Evolutionary conservation across 495 filamentous ascomycete species (phyloP).

Genomic region (Hypoxylon intermedium): DNA sequence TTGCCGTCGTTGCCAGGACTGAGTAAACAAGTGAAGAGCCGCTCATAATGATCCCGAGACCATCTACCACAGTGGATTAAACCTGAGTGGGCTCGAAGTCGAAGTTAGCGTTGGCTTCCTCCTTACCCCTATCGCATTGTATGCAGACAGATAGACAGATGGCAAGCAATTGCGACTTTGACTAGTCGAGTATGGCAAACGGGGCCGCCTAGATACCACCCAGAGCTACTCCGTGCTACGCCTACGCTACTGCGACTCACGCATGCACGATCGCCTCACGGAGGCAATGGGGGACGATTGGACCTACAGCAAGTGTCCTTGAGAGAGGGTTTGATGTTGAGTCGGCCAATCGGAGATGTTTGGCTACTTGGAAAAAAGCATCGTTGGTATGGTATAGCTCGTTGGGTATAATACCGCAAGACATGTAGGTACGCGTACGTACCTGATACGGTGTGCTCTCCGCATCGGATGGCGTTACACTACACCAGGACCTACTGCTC

Average conservation of each 20-base stretch:
- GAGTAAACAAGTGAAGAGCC: too few relatives aligned
- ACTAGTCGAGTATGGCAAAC: slow-evolving; percentile 18
- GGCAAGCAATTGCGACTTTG: slow-evolving; percentile 6
- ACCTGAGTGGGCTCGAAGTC: too few relatives aligned
- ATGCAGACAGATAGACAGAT: neutral
- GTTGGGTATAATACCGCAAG: neutral
- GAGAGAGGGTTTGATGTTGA: neutral
- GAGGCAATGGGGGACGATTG: slow-evolving; percentile 3
- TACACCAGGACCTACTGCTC: too few relatives aligned
- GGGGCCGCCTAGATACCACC: slow-evolving; percentile 11
- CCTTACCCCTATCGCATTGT: neutral
- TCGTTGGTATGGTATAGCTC: slow-evolving; percentile 23
- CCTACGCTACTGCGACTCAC: slow-evolving; percentile 2
- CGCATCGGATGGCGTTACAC: too few relatives aligned
- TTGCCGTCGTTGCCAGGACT: too few relatives aligned
- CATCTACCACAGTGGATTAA: too few relatives aligned
- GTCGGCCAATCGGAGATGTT: slow-evolving; percentile 20
- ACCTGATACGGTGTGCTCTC: too few relatives aligned
- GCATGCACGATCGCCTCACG: slow-evolving; percentile 32
- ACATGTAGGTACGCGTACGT: too few relatives aligned
- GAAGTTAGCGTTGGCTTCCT: too few relatives aligned
- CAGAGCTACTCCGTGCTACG: neutral
- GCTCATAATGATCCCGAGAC: too few relatives aligned
- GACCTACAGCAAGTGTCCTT: too few relatives aligned
- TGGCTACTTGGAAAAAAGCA: slow-evolving; percentile 4